Percentiles rank a stretch among this genome's conserved stretches.
Evolutionary conservation across 331 rosid genomes (phyloP).

Genomic region (Acacia concinna): DNA sequence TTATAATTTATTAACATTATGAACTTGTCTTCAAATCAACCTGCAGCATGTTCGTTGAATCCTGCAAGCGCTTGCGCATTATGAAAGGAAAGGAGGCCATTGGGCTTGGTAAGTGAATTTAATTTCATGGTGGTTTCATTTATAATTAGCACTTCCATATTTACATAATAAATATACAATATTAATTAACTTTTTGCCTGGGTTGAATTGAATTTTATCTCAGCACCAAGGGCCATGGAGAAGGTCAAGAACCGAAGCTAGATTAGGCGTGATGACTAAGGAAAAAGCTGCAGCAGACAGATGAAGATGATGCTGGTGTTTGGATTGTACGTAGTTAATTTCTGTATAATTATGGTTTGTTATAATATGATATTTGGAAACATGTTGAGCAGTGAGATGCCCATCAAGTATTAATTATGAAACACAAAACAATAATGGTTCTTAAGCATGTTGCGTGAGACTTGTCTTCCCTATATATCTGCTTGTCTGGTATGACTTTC

Average conservation of each 20-base stretch:
- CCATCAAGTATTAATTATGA: constrained; percentile 33
- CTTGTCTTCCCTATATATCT: constrained; percentile 32
- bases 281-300: constrained; percentile 39
- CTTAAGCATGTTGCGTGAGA: constrained; percentile 40
- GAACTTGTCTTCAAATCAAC: background rate
- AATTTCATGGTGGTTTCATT: background rate
- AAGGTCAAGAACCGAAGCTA: constrained; percentile 79
- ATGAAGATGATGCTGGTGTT: constrained; percentile 35
- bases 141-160: background rate
- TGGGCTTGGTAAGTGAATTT: constrained; percentile 70
- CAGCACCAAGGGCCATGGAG: constrained; percentile 92
- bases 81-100: constrained; percentile 98
- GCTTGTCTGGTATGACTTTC: constrained; percentile 30
- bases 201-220: background rate
- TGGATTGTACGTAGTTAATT: constrained; percentile 37
- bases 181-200: background rate
- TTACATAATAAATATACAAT: background rate
- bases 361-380: constrained; percentile 39
- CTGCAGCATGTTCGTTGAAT: constrained; percentile 88
- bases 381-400: constrained; percentile 36
- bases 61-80: constrained; percentile 93
- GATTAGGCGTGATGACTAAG: constrained; percentile 25
- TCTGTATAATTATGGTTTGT: constrained; percentile 51
- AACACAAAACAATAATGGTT: constrained; percentile 43
- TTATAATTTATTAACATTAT: too few species aligned